These are phyloP conservation scores for Melaleuca quinquenervia DNA, from an alignment of 345 rosid genomes.

Conservation along the genomic window DNA sequence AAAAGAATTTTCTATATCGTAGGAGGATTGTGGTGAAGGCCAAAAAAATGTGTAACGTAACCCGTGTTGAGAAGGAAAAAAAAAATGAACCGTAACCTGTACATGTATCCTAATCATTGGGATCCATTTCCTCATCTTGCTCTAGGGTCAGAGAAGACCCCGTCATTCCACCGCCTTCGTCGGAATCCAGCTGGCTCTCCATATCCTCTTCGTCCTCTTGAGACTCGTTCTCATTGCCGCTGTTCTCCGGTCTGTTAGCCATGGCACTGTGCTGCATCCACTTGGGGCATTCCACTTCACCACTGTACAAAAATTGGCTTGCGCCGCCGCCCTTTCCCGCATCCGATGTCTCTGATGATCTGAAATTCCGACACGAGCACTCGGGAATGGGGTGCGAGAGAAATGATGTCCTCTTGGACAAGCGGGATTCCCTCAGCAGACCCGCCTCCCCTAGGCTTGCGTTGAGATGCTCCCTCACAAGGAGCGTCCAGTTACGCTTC, in stretches of 20 bases:
- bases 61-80: not conserved
- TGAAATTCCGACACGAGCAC: slow-evolving; percentile 72
- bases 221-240: slow-evolving; percentile 32
- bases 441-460: slow-evolving; percentile 75
- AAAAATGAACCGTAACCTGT: not conserved
- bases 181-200: slow-evolving; percentile 46
- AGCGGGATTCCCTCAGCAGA: slow-evolving; percentile 49
- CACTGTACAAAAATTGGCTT: slow-evolving; percentile 38
- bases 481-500: slow-evolving; percentile 63
- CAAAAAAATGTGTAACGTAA: not conserved
- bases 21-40: not conserved
- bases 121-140: slow-evolving; percentile 94
- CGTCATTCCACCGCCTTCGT: slow-evolving; percentile 28
- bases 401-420: slow-evolving; percentile 58
- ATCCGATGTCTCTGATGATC: slow-evolving; percentile 24
- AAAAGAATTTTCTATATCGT: not conserved
- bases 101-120: slow-evolving; percentile 52
- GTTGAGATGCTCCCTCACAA: slow-evolving; percentile 70
- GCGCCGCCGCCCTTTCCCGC: slow-evolving; percentile 5
- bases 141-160: slow-evolving; percentile 36
- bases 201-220: slow-evolving; percentile 47
- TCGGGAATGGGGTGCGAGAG: slow-evolving; percentile 93
- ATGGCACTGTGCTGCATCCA: slow-evolving; percentile 52
- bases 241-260: slow-evolving; percentile 7
- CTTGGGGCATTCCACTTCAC: slow-evolving; percentile 81